A percentile compares a stretch with the other conserved stretches of the same genome.
phyloP scores from a whole-genome alignment of 2,329 filamentous ascomycete genomes.

The Colletotrichum plurivorum region DNA sequence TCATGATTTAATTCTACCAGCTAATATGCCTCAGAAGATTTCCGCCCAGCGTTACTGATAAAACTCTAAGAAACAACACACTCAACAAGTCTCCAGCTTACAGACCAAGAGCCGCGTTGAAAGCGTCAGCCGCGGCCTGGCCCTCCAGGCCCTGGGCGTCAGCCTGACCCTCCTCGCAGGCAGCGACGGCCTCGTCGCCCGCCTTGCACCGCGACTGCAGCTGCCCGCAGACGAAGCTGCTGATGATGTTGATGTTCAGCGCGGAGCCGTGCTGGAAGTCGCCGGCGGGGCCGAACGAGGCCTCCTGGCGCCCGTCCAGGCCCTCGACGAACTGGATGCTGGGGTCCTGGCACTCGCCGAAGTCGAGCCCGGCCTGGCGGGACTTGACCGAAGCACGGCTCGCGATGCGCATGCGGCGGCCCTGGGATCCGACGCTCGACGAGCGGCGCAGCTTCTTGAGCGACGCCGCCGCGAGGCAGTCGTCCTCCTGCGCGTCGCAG shows the following conservation, averaged over 20 bases:
- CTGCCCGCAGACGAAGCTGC: conserved; percentile 62
- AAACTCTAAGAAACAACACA: not conserved
- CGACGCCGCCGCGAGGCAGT: conserved; percentile 50
- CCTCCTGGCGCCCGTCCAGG: conserved; percentile 63
- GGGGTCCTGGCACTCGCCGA: conserved; percentile 63
- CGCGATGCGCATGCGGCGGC: conserved; percentile 42
- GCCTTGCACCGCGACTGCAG: conserved; percentile 49
- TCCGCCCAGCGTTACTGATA: not conserved
- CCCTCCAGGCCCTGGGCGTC: conserved; percentile 43
- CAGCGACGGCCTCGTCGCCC: conserved; percentile 39
- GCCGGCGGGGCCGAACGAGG: conserved; percentile 55
- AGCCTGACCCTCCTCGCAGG: conserved; percentile 41
- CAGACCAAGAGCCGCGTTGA: conserved; percentile 42
- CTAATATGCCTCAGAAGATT: too few relatives aligned
- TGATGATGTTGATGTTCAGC: conserved; percentile 54
- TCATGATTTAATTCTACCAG: too few relatives aligned
- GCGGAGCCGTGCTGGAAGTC: conserved; percentile 69
- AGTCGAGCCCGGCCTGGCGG: conserved; percentile 48
- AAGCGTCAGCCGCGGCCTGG: conserved; percentile 45
- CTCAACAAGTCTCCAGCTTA: not conserved
- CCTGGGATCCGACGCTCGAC: conserved; percentile 20
- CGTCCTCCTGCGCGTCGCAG: conserved; percentile 59
- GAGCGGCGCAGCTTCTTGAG: conserved; percentile 39
- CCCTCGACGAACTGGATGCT: conserved; percentile 64
- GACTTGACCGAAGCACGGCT: conserved; percentile 5